These are phyloP conservation scores for Suillus placidus DNA, from an alignment of 768 basidiomycete genomes.

Conservation along the genomic window DNA sequence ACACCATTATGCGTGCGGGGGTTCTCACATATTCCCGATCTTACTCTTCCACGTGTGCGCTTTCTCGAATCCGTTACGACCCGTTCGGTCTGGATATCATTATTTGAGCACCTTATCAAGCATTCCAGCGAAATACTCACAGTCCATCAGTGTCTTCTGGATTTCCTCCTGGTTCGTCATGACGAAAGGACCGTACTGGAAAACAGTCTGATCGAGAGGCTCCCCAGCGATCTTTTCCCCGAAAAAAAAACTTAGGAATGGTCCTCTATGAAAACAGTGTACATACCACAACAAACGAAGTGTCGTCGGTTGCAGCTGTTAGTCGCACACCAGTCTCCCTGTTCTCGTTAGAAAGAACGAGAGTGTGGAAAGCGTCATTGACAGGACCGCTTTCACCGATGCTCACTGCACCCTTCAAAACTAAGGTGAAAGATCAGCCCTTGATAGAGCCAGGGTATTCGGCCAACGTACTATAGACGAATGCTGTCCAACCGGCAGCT, in stretches of 20 bases:
- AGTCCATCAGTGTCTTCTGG: slow-evolving; percentile 79
- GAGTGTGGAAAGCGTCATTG: slow-evolving; percentile 71
- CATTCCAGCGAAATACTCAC: slow-evolving; percentile 41
- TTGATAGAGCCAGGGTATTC: neutral
- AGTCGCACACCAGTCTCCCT: slow-evolving; percentile 72
- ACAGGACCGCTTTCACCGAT: slow-evolving; percentile 55
- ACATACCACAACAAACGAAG: slow-evolving; percentile 75
- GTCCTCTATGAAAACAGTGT: slow-evolving; percentile 4
- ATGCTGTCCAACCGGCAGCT: slow-evolving; percentile 90
- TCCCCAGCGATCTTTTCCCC: slow-evolving; percentile 73
- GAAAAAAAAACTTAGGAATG: slow-evolving; percentile 12
- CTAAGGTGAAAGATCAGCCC: slow-evolving; percentile 19
- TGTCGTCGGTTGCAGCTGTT: slow-evolving; percentile 57
- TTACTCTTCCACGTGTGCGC: slow-evolving; percentile 86
- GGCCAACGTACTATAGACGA: slow-evolving; percentile 69
- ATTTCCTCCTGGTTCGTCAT: slow-evolving; percentile 84
- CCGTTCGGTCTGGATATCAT: slow-evolving; percentile 58
- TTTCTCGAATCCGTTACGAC: slow-evolving; percentile 88
- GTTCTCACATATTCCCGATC: slow-evolving; percentile 50
- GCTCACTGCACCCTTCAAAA: slow-evolving; percentile 55
- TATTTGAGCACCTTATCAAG: neutral
- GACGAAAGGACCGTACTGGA: slow-evolving; percentile 88
- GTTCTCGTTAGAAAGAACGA: slow-evolving; percentile 69
- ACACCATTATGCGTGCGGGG: neutral
- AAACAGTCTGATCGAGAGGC: slow-evolving; percentile 85